Evolutionary conservation across 1,139 yeast genomes (phyloP), one percentile per base, ranked within the genome.

Genomic region (Blastobotrys buckinghamii): DNA sequence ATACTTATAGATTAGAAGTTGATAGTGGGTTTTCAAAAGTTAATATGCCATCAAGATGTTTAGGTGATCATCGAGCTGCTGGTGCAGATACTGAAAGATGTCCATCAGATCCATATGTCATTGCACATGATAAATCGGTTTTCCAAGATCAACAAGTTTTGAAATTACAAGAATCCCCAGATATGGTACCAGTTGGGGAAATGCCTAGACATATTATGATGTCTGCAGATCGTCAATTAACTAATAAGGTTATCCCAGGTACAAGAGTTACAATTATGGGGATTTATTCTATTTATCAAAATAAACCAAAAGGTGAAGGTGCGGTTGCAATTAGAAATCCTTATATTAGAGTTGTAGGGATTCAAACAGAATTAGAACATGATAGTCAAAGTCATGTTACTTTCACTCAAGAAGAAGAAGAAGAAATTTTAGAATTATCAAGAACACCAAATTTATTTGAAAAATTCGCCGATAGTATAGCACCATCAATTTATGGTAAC

Each of bases 101-200:
- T 69, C 95, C 95, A 2, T 77, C 82, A 17, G 96, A 92, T 59
- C 98, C 99, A 1, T 94, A 89, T 60, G 80, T 87, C 35, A 85
- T 94, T 53, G 92, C 88, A 37, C 98, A 92, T 66, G 97, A 92
- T 64, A 86, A 88, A 63, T 89, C 97, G 1, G 74, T 79, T 16
- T 94, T 90, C 64, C 84, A 92, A 50, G 98, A 94, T 67, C 97
- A 94, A 65, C 99, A 94, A 67, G 82, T 85, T 24, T 75, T 94
- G 61, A 94, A 94, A 65, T 74, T 94, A 48, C 99, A 92, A 66
- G 99, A 92, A 64, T 77, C 95, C 15, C 97, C 98, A 13, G 98
- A 92, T 65, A 85, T 87, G 84, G 97, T 92, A 1, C 99, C 98
- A 1, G 96, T 92, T 19, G 98, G 99, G 55, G 99, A 92, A 71